Evolutionary conservation across 495 filamentous ascomycete genomes (phyloP).

Genomic region (Tuber borchii): DNA sequence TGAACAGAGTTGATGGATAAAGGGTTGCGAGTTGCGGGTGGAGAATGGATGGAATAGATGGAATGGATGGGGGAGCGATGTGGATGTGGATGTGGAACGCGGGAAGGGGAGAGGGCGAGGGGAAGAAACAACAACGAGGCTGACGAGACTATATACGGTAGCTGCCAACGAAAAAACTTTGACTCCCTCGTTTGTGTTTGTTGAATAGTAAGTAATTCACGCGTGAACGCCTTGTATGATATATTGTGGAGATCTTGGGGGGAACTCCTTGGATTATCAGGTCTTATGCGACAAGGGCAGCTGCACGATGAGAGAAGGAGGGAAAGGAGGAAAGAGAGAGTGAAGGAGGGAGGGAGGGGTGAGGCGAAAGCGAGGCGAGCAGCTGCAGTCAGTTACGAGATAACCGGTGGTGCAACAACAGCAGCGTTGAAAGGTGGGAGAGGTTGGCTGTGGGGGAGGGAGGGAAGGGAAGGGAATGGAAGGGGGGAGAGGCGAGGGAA

Average conservation of each 20-base stretch:
- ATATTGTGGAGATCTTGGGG: neutral
- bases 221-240: neutral
- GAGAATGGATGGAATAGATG: conserved; percentile 1
- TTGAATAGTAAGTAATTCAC: neutral
- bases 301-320: neutral
- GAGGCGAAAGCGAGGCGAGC: neutral
- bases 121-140: neutral
- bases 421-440: neutral
- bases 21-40: conserved; percentile 10
- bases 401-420: neutral
- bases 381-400: conserved; percentile 1
- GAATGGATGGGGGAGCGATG: neutral
- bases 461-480: neutral
- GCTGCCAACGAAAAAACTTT: neutral
- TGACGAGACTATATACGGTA: neutral
- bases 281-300: neutral
- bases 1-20: conserved; percentile 11
- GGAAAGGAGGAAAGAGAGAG: neutral
- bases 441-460: neutral
- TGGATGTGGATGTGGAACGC: neutral
- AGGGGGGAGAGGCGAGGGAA: neutral
- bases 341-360: neutral
- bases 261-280: neutral
- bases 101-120: neutral
- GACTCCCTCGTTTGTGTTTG: neutral